Evolutionary conservation across 139 green algal genomes (phyloP).

Genomic region (Spirogloea muscicola): DNA sequence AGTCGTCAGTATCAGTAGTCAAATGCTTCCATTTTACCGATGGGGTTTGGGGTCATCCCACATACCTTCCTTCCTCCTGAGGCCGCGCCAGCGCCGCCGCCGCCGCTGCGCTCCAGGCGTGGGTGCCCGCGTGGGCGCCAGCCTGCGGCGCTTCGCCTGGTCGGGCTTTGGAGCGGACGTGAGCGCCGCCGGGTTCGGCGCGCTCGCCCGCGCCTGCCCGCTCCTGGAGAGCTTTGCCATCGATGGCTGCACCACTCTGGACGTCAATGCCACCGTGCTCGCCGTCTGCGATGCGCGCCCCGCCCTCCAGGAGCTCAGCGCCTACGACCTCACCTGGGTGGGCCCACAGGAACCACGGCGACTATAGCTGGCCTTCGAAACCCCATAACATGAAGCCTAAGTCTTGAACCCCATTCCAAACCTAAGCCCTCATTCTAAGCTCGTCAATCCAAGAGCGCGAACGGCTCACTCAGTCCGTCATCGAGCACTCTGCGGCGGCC

Average conservation of each 20-base stretch:
- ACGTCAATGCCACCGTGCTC: conserved; percentile 14
- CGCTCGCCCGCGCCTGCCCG: neutral
- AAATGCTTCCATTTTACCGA: too few species aligned
- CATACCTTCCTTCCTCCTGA: too few species aligned
- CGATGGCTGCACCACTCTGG: conserved; percentile 6
- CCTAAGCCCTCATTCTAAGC: too few species aligned
- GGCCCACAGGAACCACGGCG: neutral
- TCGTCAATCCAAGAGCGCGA: too few species aligned
- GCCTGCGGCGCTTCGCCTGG: conserved; percentile 22
- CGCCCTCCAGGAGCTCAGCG: conserved; percentile 18
- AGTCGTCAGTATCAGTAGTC: too few species aligned
- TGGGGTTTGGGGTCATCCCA: too few species aligned
- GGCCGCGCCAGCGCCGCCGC: too few species aligned
- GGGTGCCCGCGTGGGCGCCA: neutral
- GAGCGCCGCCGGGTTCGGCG: neutral
- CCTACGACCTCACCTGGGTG: conserved; percentile 18
- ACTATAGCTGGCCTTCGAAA: neutral
- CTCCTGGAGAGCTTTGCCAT: conserved; percentile 12
- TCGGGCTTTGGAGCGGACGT: conserved; percentile 30
- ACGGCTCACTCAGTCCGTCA: too few species aligned
- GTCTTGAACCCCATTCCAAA: too few species aligned
- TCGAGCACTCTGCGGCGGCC: too few species aligned
- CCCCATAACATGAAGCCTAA: too few species aligned
- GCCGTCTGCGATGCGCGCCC: neutral
- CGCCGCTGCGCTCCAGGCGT: conserved; percentile 20